phyloP scores from a whole-genome alignment of 441 rosid genomes.

The Kokia cookei region DNA sequence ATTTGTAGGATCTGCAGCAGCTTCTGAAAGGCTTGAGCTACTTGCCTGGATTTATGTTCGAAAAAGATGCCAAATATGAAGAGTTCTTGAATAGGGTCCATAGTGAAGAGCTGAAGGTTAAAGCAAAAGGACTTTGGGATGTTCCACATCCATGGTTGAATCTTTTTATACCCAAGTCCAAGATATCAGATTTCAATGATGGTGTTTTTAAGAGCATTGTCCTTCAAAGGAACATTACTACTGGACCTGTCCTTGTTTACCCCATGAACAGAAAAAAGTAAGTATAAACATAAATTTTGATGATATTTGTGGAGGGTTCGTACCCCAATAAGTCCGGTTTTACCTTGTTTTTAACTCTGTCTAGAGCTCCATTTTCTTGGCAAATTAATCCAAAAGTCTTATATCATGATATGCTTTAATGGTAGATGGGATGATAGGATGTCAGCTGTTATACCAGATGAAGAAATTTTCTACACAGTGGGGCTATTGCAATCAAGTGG shows the following conservation, averaged over 20 bases:
- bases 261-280: conserved; percentile 83
- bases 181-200: conserved; percentile 46
- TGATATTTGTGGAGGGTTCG: too few species aligned
- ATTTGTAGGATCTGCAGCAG: conserved; percentile 38
- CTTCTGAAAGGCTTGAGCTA: conserved; percentile 34
- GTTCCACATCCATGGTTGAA: conserved; percentile 99
- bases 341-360: too few species aligned
- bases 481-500: conserved; percentile 73
- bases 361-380: background rate
- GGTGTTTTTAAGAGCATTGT: conserved; percentile 61
- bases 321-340: too few species aligned
- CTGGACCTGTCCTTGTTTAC: conserved; percentile 64
- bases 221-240: conserved; percentile 56
- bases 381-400: background rate
- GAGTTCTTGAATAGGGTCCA: conserved; percentile 79
- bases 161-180: conserved; percentile 70
- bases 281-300: background rate
- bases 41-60: conserved; percentile 35
- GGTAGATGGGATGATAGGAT: conserved; percentile 77
- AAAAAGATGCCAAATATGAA: conserved; percentile 53
- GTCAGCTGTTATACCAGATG: conserved; percentile 70
- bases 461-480: conserved; percentile 71
- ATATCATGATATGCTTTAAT: background rate
- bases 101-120: conserved; percentile 57
- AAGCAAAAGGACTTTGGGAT: conserved; percentile 69